Evolutionary conservation across 1,284 basidiomycete genomes (phyloP).

Genomic region (Bjerkandera adusta): DNA sequence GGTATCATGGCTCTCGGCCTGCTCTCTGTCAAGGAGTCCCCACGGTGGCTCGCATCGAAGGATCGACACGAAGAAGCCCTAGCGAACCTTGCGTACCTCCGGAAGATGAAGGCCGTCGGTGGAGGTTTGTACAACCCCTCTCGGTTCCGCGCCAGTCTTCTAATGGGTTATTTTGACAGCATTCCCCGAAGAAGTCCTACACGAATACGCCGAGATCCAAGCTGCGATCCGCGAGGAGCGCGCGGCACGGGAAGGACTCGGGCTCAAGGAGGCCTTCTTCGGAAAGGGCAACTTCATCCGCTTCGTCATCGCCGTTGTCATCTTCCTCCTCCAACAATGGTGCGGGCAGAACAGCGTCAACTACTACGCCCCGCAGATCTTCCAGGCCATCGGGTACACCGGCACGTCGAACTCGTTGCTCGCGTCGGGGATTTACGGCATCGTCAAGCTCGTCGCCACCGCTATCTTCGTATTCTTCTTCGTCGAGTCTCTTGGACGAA

Average conservation of each 20-base stretch:
- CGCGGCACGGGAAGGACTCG: slow-evolving; percentile 52
- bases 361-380: slow-evolving; percentile 79
- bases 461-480: slow-evolving; percentile 58
- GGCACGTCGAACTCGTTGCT: slow-evolving; percentile 62
- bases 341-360: slow-evolving; percentile 60
- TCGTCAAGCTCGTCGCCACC: slow-evolving; percentile 76
- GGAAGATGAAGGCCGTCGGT: slow-evolving; percentile 48
- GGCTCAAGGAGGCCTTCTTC: slow-evolving; percentile 66
- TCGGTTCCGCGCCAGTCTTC: no score
- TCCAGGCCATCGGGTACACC: slow-evolving; percentile 68
- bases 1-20: slow-evolving; percentile 76
- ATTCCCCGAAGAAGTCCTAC: slow-evolving; percentile 38
- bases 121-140: no score
- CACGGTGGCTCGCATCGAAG: slow-evolving; percentile 33
- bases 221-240: slow-evolving; percentile 65
- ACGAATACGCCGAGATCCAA: slow-evolving; percentile 62
- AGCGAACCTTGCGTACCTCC: slow-evolving; percentile 50
- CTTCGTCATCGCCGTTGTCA: slow-evolving; percentile 65
- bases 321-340: slow-evolving; percentile 67
- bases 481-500: slow-evolving; percentile 55
- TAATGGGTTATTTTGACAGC: no score
- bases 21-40: slow-evolving; percentile 59
- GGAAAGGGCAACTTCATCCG: slow-evolving; percentile 73
- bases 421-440: slow-evolving; percentile 81
- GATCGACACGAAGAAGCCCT: slow-evolving; percentile 34